Base-by-base conservation (phyloP, 1,284 basidiomycete genomes). In the Limonomyces culmigenus region DNA sequence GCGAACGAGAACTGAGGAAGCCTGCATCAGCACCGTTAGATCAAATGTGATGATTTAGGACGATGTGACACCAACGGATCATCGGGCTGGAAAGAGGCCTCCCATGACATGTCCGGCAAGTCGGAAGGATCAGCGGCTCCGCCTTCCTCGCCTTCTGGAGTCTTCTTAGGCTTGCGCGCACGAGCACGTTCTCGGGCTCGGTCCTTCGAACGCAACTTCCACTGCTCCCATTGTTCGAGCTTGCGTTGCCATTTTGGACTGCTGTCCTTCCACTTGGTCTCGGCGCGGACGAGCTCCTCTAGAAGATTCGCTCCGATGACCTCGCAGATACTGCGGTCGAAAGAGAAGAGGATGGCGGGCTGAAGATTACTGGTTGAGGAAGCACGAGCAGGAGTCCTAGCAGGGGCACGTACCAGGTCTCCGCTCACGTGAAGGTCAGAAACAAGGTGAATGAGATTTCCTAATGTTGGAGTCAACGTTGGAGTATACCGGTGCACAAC, bases 291-390 rank as follows among this genome's bases (percentile, higher is more conserved):
- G 12, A 79, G 56, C 0, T 40, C 45, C 0, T 43, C 15, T 2
- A 58, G 20, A 10, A 80, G 48, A 10, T 42, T 39, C 14, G 47
- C 35, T 0, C 60, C 70, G 54, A 75, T 63, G n/a, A 50, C 45
- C 45, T 77, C 74, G 45, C 74, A 78, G 18, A 59, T 55, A 12
- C 56, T 52, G 17, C 75, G 64, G 43, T 76, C 70, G 44, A 80
- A 76, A 39, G 60, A 64, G 56, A 80, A 80, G 15, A 79, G 47
- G 5, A 80, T 63, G 0, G 74, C 76, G 2, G 75, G 74, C 68
- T 76, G 38, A 3, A n/a, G 44, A 32, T 33, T 34, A n/a, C n/a
- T 19, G 18, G 21, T 29, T 29, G 37, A 16, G 25, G 11, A 39
- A 23, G 13, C 15, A 5, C 31, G 37, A 15, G 19, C 32, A 35